A percentile compares a stretch with the other conserved stretches of the same genome.
Conservation (phyloP, 2,329 filamentous ascomycete species). For the Talaromyces albobiverticillius region DNA sequence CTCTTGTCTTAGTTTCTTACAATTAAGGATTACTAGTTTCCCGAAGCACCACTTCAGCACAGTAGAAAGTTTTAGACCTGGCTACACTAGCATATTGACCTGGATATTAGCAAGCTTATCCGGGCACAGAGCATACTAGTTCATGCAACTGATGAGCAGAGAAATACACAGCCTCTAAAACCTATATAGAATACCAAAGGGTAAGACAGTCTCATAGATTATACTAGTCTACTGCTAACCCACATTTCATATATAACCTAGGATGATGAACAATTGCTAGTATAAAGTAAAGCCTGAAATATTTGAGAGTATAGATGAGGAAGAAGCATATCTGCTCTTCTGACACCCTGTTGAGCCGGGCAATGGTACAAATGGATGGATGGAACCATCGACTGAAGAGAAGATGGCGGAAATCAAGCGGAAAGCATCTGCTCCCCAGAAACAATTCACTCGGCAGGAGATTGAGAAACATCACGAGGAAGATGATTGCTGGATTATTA, state of each 20-base stretch:
- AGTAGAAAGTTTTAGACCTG: slow-evolving; percentile 56
- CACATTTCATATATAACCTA: no score
- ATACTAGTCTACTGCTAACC: neutral
- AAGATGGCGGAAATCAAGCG: slow-evolving; percentile 46
- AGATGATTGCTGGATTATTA: slow-evolving; percentile 54
- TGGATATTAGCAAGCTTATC: slow-evolving; percentile 45
- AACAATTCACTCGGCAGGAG: slow-evolving; percentile 53
- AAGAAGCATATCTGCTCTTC: slow-evolving; percentile 39
- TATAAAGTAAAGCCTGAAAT: slow-evolving; percentile 46
- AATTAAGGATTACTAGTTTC: slow-evolving; percentile 33
- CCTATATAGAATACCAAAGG: slow-evolving; percentile 50
- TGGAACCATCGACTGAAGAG: slow-evolving; percentile 48
- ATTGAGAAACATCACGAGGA: slow-evolving; percentile 51
- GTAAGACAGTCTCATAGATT: slow-evolving; percentile 20
- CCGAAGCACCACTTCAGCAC: slow-evolving; percentile 49
- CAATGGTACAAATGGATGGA: slow-evolving; percentile 49
- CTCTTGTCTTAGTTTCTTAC: slow-evolving; percentile 20
- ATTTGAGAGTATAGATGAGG: slow-evolving; percentile 28
- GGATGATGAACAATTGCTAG: slow-evolving; percentile 57
- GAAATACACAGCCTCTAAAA: slow-evolving; percentile 49
- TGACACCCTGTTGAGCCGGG: slow-evolving; percentile 48
- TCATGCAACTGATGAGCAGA: slow-evolving; percentile 50
- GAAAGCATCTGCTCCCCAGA: slow-evolving; percentile 44
- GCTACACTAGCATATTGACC: slow-evolving; percentile 53
- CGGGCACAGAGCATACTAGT: slow-evolving; percentile 44